phyloP scores from a whole-genome alignment of 2,329 filamentous ascomycete genomes.

The Beauveria sp. region DNA sequence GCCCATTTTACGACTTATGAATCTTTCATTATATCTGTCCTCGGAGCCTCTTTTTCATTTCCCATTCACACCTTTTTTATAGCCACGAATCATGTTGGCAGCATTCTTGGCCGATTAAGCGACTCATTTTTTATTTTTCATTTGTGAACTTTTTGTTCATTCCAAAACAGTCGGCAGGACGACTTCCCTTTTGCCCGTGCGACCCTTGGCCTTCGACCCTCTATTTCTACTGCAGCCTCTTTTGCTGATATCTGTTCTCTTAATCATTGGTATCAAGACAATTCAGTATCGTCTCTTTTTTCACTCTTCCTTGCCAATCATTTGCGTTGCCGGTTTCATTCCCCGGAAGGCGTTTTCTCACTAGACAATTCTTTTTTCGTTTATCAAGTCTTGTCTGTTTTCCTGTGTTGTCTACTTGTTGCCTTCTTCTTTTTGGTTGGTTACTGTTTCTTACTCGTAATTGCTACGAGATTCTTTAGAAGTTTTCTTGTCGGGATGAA shows the following conservation, averaged over 20 bases:
- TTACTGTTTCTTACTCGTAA: neutral
- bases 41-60: constrained; percentile 11
- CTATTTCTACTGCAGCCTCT: neutral
- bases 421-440: neutral
- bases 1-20: constrained; percentile 17
- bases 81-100: constrained; percentile 1
- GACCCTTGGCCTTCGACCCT: neutral
- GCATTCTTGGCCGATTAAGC: constrained; percentile 1
- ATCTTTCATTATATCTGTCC: constrained; percentile 10
- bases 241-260: neutral
- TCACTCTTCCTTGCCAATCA: neutral
- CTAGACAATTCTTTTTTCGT: neutral
- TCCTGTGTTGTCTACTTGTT: neutral
- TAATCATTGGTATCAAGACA: neutral
- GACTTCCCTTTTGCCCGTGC: neutral
- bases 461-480: neutral
- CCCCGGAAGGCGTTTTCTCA: neutral
- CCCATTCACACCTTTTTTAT: neutral
- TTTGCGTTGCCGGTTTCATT: neutral
- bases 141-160: constrained; percentile 8
- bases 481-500: neutral
- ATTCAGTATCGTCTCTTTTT: neutral
- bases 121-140: constrained; percentile 4
- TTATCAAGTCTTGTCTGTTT: constrained; percentile 3
- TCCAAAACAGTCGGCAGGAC: neutral